These are phyloP conservation scores for Crepidotus variabilis DNA, from an alignment of 768 basidiomycete species.

Conservation along the genomic window DNA sequence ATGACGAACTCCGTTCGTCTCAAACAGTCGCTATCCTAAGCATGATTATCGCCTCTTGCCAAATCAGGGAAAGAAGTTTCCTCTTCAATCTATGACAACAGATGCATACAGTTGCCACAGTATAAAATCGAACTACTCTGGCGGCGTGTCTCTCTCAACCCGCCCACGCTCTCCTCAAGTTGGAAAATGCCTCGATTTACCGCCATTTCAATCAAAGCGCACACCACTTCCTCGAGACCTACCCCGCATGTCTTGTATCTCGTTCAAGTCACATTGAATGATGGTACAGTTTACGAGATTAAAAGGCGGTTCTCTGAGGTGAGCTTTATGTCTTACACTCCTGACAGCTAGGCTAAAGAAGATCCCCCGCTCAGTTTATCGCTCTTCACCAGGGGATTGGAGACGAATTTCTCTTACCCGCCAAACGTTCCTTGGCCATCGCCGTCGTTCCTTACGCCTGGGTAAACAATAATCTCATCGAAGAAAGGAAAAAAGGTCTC, in stretches of 20 bases:
- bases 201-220: constrained; percentile 19
- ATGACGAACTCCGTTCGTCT: too few relatives aligned
- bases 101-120: not conserved
- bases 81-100: not conserved
- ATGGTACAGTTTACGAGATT: constrained; percentile 27
- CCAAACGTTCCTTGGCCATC: constrained; percentile 47
- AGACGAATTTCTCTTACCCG: constrained; percentile 40
- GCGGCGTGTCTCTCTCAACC: not conserved
- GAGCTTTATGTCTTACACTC: constrained; percentile 3
- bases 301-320: constrained; percentile 46
- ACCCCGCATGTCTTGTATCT: constrained; percentile 45
- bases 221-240: constrained; percentile 44
- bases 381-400: constrained; percentile 37
- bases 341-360: not conserved
- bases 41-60: not conserved
- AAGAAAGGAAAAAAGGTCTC: constrained; percentile 47
- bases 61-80: not conserved
- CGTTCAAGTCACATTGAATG: constrained; percentile 27
- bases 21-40: not conserved
- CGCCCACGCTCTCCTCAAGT: not conserved
- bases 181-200: constrained; percentile 10
- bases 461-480: constrained; percentile 48
- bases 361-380: constrained; percentile 23
- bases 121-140: not conserved
- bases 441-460: constrained; percentile 49